Evolutionary conservation across 1,284 basidiomycete genomes (phyloP), one percentile per base, ranked within the genome.

Genomic region (Ganoderma boninense): DNA sequence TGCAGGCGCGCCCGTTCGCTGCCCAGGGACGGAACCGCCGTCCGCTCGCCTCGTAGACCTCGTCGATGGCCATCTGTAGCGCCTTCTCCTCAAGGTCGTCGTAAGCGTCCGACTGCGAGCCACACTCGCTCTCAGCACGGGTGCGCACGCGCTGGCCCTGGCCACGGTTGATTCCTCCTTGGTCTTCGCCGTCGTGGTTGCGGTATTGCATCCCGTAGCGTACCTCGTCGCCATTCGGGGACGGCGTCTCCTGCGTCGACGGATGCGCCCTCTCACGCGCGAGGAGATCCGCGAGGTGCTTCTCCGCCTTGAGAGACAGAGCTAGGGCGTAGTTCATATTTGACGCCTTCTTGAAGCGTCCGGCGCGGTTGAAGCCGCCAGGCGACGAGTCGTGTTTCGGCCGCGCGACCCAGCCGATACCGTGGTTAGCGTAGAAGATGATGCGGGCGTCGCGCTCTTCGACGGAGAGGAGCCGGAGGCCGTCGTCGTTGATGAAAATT

Each of bases 321-420:
- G 85, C 84, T 42, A 94, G 87, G 2, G 87, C 94, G 79, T 94
- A 95, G 81, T 97, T 97, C 92, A 96, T 94, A 81, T 97, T 96
- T 0, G 90, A 92, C 0, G 93, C 94, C 81, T 96, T 96, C 86
- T 96, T 96, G 86, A 96, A 96, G 38, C 94, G 89, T 70, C 95
- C 95, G 26, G 93, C 92, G 66, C 95, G 92, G 67, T 89, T 86
- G 83, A 90, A 96, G 0, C 93, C 94, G 76, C 89, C 89, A 20
- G 67, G 60, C 23, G 80, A 75, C n/a, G 49, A 13, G 75, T 82
- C 87, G 79, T 93, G 90, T 61, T 85, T 86, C 4, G 95, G 94
- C 62, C 95, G 90, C 29, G 95, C 91, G 68, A 95, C 92, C 89
- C 92, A 96, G 42, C 92, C 93, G 76, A 95, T 92, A 76, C 90